phyloP scores from a whole-genome alignment of 2,329 filamentous ascomycete species.

The Stagonosporopsis cucurbitacearum region DNA sequence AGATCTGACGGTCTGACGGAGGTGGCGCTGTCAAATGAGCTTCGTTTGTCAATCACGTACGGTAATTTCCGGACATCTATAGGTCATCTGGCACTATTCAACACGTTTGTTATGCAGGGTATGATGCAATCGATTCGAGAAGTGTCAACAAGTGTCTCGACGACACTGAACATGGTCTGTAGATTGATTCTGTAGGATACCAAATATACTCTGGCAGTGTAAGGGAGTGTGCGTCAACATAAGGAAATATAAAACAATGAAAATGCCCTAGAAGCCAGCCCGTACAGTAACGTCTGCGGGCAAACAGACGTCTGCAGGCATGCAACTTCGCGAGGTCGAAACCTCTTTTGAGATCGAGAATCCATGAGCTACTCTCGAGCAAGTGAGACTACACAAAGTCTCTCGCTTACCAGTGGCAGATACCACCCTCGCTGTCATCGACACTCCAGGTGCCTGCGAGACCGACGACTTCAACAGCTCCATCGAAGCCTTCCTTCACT shows the following conservation, averaged over 20 bases:
- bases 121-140: constrained; percentile 10
- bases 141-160: not conserved
- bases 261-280: constrained; percentile 21
- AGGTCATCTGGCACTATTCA: not conserved
- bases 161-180: constrained; percentile 16
- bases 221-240: constrained; percentile 10
- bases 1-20: constrained; percentile 10
- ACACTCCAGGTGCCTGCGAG: constrained; percentile 88
- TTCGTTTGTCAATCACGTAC: not conserved
- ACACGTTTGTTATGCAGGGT: not conserved
- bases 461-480: constrained; percentile 67
- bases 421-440: constrained; percentile 75
- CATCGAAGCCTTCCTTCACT: constrained; percentile 60
- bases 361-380: constrained; percentile 7
- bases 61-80: not conserved
- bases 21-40: constrained; percentile 15
- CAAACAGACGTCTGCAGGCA: constrained; percentile 21
- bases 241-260: constrained; percentile 8
- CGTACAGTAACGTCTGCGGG: constrained; percentile 22
- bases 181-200: constrained; percentile 8
- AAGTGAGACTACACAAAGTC: not conserved
- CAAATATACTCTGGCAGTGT: not conserved
- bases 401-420: constrained; percentile 35
- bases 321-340: constrained; percentile 20
- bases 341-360: constrained; percentile 5